Evolutionary conservation across 2,329 filamentous ascomycete species (phyloP).

Genomic region (Ascochyta viciae-villosae): DNA sequence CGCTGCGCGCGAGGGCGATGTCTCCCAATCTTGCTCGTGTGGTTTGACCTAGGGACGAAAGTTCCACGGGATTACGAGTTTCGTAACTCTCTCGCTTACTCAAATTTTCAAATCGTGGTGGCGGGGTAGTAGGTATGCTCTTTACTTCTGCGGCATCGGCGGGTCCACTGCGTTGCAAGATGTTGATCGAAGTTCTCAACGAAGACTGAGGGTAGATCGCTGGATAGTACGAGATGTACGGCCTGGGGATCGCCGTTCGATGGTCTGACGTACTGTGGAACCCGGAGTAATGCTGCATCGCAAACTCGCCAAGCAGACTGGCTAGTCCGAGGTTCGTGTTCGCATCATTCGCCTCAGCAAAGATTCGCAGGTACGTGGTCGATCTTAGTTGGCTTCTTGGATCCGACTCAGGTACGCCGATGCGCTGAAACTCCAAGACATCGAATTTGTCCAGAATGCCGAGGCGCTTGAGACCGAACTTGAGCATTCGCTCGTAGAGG

Average conservation of each 20-base stretch:
- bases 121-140: constrained; percentile 24
- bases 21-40: constrained; percentile 48
- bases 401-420: constrained; percentile 37
- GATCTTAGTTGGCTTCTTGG: constrained; percentile 39
- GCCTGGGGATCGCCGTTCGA: constrained; percentile 38
- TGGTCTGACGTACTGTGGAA: constrained; percentile 41
- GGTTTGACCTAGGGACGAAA: constrained; percentile 34
- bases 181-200: constrained; percentile 39
- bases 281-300: constrained; percentile 43
- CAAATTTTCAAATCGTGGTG: constrained; percentile 24
- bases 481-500: constrained; percentile 57
- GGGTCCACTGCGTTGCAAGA: constrained; percentile 38
- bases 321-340: constrained; percentile 33
- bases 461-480: constrained; percentile 50
- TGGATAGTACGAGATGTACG: constrained; percentile 44
- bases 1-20: constrained; percentile 53
- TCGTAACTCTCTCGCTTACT: constrained; percentile 37
- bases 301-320: constrained; percentile 32
- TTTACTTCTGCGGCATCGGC: background rate
- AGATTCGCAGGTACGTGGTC: constrained; percentile 44
- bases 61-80: constrained; percentile 41
- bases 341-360: constrained; percentile 36
- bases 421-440: constrained; percentile 61
- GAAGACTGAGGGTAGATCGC: constrained; percentile 36
- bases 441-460: constrained; percentile 53